Conservation (phyloP, 1,139 yeast species). For the Oligophagozyma castellii region DNA sequence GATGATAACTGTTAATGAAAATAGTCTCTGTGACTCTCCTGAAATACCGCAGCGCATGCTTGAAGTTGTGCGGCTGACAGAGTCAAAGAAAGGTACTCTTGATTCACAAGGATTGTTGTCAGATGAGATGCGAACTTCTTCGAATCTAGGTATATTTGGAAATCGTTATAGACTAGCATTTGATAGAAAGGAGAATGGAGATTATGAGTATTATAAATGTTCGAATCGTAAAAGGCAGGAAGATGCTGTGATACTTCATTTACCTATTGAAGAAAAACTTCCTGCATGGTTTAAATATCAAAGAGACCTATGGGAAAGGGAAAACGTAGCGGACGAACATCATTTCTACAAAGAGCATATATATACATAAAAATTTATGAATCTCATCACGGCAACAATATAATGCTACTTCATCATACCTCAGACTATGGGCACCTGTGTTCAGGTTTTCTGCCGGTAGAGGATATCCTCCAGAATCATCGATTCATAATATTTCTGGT, state of each 20-base stretch:
- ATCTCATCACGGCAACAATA: not conserved
- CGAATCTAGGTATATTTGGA: constrained; percentile 22
- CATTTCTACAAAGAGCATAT: constrained; percentile 22
- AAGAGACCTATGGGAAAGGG: constrained; percentile 50
- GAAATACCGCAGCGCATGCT: constrained; percentile 20
- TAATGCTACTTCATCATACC: not conserved
- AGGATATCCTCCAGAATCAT: too few species aligned
- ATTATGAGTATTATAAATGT: constrained; percentile 19
- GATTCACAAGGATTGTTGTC: constrained; percentile 8
- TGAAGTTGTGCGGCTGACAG: constrained; percentile 13
- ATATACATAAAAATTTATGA: constrained; percentile 8
- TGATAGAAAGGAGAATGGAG: constrained; percentile 18
- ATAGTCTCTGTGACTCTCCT: constrained; percentile 18
- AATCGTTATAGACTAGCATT: constrained; percentile 22
- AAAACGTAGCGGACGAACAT: constrained; percentile 22
- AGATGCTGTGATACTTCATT: constrained; percentile 27
- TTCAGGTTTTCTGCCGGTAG: too few species aligned
- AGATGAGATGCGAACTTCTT: constrained; percentile 1
- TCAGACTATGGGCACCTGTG: too few species aligned
- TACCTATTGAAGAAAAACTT: constrained; percentile 48
- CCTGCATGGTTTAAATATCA: constrained; percentile 63
- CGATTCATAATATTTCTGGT: too few species aligned
- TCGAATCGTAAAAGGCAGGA: constrained; percentile 4
- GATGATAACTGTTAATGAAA: constrained; percentile 12
- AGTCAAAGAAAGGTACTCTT: constrained; percentile 7